These are phyloP conservation scores for Physocladia obscura DNA, from an alignment of 192 early-diverging fungal genomes.

Conservation along the genomic window DNA sequence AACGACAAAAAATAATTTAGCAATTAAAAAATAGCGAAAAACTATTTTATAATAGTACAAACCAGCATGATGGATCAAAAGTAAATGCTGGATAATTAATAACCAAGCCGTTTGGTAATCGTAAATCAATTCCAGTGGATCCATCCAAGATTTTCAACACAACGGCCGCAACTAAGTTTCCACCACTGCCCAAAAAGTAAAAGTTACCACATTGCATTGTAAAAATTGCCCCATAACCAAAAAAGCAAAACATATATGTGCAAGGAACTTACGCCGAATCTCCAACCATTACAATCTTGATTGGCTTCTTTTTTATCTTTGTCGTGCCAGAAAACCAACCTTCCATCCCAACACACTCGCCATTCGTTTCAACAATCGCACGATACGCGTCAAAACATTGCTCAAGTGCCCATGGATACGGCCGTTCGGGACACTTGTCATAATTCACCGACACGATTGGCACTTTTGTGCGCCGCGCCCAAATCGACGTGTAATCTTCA, in stretches of 20 bases:
- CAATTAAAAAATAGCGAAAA: slow-evolving; percentile 4
- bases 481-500: slow-evolving; percentile 77
- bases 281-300: slow-evolving; percentile 78
- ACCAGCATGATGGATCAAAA: slow-evolving; percentile 91
- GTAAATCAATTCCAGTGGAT: slow-evolving; percentile 50
- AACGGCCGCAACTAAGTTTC: slow-evolving; percentile 76
- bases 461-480: slow-evolving; percentile 71
- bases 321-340: slow-evolving; percentile 44
- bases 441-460: slow-evolving; percentile 86
- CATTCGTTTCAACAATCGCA: slow-evolving; percentile 71
- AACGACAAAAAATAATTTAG: slow-evolving; percentile 44
- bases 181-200: slow-evolving; percentile 64
- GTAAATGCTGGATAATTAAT: slow-evolving; percentile 51
- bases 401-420: slow-evolving; percentile 87
- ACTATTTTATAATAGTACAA: too few species aligned
- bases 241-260: slow-evolving; percentile 2
- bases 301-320: slow-evolving; percentile 40
- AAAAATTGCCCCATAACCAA: background rate
- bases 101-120: slow-evolving; percentile 72
- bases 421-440: slow-evolving; percentile 91
- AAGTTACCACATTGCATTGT: too few species aligned
- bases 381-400: slow-evolving; percentile 90
- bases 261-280: slow-evolving; percentile 82
- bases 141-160: slow-evolving; percentile 77
- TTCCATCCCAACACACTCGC: slow-evolving; percentile 72